Percentiles rank a stretch among this genome's conserved stretches.
phyloP scores from a whole-genome alignment of 306 rosid species.

The Corylus americana region DNA sequence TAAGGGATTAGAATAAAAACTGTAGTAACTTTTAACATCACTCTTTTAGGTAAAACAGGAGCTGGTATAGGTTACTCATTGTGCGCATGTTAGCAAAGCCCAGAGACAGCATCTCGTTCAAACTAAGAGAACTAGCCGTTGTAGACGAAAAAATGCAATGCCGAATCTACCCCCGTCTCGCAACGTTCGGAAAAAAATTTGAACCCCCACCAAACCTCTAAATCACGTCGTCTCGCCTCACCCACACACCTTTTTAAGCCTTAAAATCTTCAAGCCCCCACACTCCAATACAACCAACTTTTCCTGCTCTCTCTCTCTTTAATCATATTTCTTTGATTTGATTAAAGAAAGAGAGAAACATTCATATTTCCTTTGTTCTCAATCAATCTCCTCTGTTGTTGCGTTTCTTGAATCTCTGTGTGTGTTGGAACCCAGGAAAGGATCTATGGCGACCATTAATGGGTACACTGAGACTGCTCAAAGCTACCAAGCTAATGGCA shows the following conservation, averaged over 20 bases:
- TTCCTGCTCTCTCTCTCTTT: conserved; percentile 12
- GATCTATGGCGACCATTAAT: conserved; percentile 57
- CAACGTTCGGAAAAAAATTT: conserved; percentile 42
- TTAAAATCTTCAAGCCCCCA: not conserved
- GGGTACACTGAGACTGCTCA: conserved; percentile 47
- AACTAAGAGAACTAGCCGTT: conserved; percentile 43
- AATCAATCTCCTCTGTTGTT: not conserved
- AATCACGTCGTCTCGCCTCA: conserved; percentile 6
- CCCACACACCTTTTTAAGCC: not conserved
- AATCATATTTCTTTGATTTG: not conserved
- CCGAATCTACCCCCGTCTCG: conserved; percentile 2
- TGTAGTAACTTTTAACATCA: too few species aligned
- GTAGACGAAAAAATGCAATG: conserved; percentile 4
- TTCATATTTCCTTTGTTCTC: not conserved
- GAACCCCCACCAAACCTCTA: conserved; percentile 2
- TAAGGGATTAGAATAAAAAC: too few species aligned
- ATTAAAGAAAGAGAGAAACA: not conserved
- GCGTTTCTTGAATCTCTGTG: not conserved
- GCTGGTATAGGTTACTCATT: not conserved
- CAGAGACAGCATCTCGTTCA: not conserved
- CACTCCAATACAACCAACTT: not conserved
- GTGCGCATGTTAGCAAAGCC: not conserved
- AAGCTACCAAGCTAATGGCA: conserved; percentile 35
- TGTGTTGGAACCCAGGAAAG: not conserved
- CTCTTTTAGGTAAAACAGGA: not conserved